A percentile compares a stretch with the other conserved stretches of the same genome.
Conservation (phyloP, 371 early-diverging fungal genomes). For the Rozella allomycis region DNA sequence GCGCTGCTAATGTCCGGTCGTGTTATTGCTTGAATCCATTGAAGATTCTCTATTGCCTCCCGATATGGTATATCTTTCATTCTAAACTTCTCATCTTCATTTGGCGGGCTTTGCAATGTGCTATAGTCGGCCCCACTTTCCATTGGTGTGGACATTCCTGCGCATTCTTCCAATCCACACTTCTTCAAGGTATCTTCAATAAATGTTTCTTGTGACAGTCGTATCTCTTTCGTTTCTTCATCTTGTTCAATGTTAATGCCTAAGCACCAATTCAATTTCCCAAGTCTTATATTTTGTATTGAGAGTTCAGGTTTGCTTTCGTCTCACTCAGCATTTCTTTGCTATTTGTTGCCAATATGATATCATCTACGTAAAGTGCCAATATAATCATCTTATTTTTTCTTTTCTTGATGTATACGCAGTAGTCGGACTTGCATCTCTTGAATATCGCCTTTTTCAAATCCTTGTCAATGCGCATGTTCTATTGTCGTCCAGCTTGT, state of each 20-base stretch:
- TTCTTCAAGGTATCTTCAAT: background rate
- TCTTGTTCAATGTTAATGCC: background rate
- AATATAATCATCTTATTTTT: background rate
- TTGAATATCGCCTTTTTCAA: background rate
- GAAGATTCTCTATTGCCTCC: too few species aligned
- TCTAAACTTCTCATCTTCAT: background rate
- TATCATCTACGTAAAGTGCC: background rate
- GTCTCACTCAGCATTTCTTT: background rate
- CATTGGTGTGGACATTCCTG: background rate
- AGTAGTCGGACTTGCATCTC: background rate
- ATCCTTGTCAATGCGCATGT: background rate
- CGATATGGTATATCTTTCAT: background rate
- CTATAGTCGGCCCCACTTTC: background rate
- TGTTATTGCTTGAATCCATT: too few species aligned
- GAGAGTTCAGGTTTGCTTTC: background rate
- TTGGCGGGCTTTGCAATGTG: background rate
- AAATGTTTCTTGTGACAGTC: background rate
- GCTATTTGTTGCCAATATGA: background rate
- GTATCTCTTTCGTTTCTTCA: background rate
- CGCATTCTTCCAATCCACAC: background rate
- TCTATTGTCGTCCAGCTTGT: background rate
- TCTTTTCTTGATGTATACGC: background rate
- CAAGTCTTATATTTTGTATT: background rate
- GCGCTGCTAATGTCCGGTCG: too few species aligned
- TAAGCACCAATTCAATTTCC: background rate